Conservation (phyloP, 805 yeast genomes). For the Sungouiozyma ichnusensis region DNA sequence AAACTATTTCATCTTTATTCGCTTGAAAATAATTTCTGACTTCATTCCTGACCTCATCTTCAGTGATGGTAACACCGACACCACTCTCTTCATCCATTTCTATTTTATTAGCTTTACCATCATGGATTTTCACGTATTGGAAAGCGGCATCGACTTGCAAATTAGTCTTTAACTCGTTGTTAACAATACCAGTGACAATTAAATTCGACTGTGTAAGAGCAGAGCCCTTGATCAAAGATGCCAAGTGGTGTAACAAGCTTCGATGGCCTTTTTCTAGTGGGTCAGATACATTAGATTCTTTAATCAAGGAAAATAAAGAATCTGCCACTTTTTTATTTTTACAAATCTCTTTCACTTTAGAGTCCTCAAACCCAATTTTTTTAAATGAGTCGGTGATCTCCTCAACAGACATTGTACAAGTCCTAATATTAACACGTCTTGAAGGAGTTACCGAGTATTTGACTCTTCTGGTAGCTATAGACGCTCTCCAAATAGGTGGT, state of each 20-base stretch:
- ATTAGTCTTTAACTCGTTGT: slow-evolving; percentile 52
- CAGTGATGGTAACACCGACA: slow-evolving; percentile 66
- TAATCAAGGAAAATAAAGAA: slow-evolving; percentile 52
- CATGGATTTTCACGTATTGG: slow-evolving; percentile 53
- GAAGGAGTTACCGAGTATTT: too few relatives aligned
- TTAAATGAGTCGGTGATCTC: slow-evolving; percentile 28
- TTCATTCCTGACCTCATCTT: slow-evolving; percentile 48
- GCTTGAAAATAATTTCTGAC: slow-evolving; percentile 51
- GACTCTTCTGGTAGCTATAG: too few relatives aligned
- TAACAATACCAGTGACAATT: slow-evolving; percentile 51
- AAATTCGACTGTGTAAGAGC: slow-evolving; percentile 38
- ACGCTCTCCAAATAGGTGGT: too few relatives aligned
- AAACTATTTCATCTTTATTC: slow-evolving; percentile 48
- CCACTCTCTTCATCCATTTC: slow-evolving; percentile 62
- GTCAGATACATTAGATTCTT: slow-evolving; percentile 28
- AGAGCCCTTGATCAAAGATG: slow-evolving; percentile 53
- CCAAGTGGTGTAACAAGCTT: slow-evolving; percentile 65
- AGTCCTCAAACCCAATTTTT: slow-evolving; percentile 56
- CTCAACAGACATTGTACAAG: slow-evolving; percentile 28
- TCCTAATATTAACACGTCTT: too few relatives aligned
- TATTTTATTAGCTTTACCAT: slow-evolving; percentile 34
- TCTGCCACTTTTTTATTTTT: slow-evolving; percentile 79
- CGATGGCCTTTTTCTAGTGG: slow-evolving; percentile 45
- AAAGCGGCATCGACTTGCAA: slow-evolving; percentile 75
- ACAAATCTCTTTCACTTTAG: slow-evolving; percentile 66